Conservation (phyloP, 2,329 filamentous ascomycete species). For the Diaporthe citrichinensis region DNA sequence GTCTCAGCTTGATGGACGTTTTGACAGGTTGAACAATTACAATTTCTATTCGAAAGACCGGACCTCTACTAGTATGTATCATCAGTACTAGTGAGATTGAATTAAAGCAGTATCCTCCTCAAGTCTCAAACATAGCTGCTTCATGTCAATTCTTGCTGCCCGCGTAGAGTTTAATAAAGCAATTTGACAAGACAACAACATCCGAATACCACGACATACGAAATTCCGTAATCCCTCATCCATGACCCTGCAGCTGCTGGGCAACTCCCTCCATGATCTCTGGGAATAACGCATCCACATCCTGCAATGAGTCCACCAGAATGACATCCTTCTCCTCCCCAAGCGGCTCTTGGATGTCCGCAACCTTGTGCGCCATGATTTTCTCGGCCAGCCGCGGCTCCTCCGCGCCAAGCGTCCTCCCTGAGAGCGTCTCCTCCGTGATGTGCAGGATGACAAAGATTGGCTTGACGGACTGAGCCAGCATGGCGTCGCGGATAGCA, state of each 20-base stretch:
- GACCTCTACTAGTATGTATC: neutral
- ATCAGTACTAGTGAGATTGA: neutral
- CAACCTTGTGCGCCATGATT: conserved; percentile 29
- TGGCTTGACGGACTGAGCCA: neutral
- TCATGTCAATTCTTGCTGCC: neutral
- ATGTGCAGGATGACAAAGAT: conserved; percentile 15
- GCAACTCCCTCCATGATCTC: neutral
- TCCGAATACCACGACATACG: neutral
- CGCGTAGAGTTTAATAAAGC: neutral
- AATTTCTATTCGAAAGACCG: neutral
- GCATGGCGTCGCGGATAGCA: conserved; percentile 17
- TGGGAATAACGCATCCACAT: conserved; percentile 25
- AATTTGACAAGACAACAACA: neutral
- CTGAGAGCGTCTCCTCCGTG: conserved; percentile 20
- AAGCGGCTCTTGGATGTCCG: conserved; percentile 20
- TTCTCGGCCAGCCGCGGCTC: conserved; percentile 17
- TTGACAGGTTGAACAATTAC: neutral
- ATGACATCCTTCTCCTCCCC: conserved; percentile 6
- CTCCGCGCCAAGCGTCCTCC: conserved; percentile 20
- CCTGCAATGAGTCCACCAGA: conserved; percentile 13
- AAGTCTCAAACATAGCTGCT: neutral
- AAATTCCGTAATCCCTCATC: neutral
- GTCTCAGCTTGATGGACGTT: no score
- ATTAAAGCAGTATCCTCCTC: no score
- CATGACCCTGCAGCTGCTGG: neutral